Base-by-base conservation (phyloP, 345 rosid genomes). In the Combretum micranthum region DNA sequence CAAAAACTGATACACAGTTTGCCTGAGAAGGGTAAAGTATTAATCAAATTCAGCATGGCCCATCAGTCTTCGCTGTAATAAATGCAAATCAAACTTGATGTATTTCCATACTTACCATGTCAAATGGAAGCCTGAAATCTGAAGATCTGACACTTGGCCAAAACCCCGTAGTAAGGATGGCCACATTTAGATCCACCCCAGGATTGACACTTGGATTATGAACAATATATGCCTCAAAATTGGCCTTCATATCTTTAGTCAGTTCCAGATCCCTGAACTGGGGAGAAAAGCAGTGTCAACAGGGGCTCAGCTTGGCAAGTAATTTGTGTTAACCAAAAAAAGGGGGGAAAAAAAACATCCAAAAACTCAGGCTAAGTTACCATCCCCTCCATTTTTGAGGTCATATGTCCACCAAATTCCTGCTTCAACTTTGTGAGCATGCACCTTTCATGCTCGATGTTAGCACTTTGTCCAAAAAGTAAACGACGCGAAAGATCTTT, bases 361-460 rank as follows among this genome's bases (percentile, higher is more conserved):
- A 18, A 50, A 4, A 15, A 60, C 32, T 46, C 15, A 52, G 32
- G 23, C 26, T 60, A 57, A 65, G 82, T 77, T 52, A 75, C 94
- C 96, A 88, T 88, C 61, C 85, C 86, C 75, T 83, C 90, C 96
- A 88, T 81, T 75, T 84, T 77, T 17, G 85, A 84, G 21, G 90
- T 84, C 66, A 81, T 77, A 69, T 73, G 79, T 16, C 75, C 85
- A 60, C 90, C 87, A 55, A 78, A 79, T 60, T 72, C 83, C 69
- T 84, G 85, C 62, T 82, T 86, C 60, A 88, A 73, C 72, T 88
- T 88, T 21, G 89, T 82, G 21, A 88, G 72, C 50, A 88, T 83
- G 64, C 83, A 83, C 72, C 81, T 80, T 66, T 88, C 96, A 68
- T 83, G 91, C 32, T 80, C 88, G 57, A 80, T 84, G 49, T 78